phyloP scores from a whole-genome alignment of 768 basidiomycete species.

The Mrakia blollopis region DNA sequence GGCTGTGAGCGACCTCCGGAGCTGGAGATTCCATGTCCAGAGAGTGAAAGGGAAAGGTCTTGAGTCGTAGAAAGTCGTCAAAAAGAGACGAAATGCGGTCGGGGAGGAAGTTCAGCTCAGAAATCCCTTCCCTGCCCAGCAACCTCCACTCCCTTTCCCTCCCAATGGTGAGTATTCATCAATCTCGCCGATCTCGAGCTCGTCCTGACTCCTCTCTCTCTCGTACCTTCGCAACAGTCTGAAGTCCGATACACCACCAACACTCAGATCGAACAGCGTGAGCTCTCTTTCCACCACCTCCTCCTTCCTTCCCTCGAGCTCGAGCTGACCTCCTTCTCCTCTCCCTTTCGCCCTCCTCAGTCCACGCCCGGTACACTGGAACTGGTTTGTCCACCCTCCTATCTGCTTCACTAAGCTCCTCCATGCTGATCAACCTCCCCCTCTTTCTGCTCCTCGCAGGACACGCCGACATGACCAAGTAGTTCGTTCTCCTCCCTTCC shows the following conservation, averaged over 20 bases:
- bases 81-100: too few relatives aligned
- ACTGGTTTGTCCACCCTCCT: conserved; percentile 59
- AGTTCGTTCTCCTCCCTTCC: conserved; percentile 54
- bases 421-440: not conserved
- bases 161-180: not conserved
- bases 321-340: conserved; percentile 17
- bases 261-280: conserved; percentile 10
- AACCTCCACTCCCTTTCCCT: not conserved
- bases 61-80: too few relatives aligned
- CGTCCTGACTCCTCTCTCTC: not conserved
- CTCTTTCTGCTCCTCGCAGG: conserved; percentile 50
- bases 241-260: conserved; percentile 16
- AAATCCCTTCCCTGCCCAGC: too few relatives aligned
- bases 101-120: too few relatives aligned
- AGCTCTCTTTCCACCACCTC: not conserved
- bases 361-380: conserved; percentile 92
- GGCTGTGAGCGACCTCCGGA: too few relatives aligned
- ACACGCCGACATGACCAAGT: conserved; percentile 93
- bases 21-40: too few relatives aligned
- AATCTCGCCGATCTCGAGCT: not conserved
- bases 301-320: not conserved
- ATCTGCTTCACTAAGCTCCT: not conserved
- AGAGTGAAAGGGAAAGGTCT: too few relatives aligned
- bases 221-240: not conserved
- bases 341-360: conserved; percentile 47